Percentiles rank a stretch among this genome's conserved stretches.
These are phyloP conservation scores for Xylaria digitata DNA, from an alignment of 2,329 filamentous ascomycete species.

Conservation along the genomic window DNA sequence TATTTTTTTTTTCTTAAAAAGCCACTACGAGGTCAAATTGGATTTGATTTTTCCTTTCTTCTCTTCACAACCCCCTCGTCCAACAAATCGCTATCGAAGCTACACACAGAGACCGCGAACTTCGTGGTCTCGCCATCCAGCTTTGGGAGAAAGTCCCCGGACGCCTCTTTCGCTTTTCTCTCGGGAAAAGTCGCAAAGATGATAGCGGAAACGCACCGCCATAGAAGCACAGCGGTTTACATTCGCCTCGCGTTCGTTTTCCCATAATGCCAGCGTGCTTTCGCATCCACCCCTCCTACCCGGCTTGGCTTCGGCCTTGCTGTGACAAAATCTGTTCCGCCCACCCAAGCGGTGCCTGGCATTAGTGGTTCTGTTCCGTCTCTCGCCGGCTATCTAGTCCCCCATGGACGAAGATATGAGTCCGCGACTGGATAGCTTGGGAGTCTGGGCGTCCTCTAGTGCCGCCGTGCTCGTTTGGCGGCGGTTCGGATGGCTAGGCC, in stretches of 20 bases:
- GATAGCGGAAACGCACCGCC: constrained; percentile 97
- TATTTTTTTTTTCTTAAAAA: constrained; percentile 33
- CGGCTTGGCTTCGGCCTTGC: constrained; percentile 31
- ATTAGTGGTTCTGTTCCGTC: constrained; percentile 36
- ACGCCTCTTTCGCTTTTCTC: constrained; percentile 62
- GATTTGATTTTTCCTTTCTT: constrained; percentile 42
- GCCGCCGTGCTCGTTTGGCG: constrained; percentile 37
- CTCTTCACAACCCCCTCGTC: constrained; percentile 79
- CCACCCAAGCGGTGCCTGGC: constrained; percentile 36
- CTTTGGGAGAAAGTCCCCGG: constrained; percentile 99
- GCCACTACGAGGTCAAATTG: constrained; percentile 32
- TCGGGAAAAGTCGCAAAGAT: constrained; percentile 55
- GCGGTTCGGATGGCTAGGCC: constrained; percentile 44
- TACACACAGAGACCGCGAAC: constrained; percentile 81
- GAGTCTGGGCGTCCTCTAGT: constrained; percentile 34
- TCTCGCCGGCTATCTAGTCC: constrained; percentile 55
- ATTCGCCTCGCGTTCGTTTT: constrained; percentile 65
- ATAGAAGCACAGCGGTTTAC: constrained; percentile 98
- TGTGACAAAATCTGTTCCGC: constrained; percentile 43
- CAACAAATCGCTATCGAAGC: constrained; percentile 99
- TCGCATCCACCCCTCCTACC: constrained; percentile 56
- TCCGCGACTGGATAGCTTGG: constrained; percentile 65
- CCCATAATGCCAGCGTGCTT: constrained; percentile 50
- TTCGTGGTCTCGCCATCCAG: constrained; percentile 58
- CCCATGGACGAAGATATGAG: constrained; percentile 89